Base-by-base conservation (phyloP, 2,329 filamentous ascomycete species). In the Neofusicoccum umdonicola region DNA sequence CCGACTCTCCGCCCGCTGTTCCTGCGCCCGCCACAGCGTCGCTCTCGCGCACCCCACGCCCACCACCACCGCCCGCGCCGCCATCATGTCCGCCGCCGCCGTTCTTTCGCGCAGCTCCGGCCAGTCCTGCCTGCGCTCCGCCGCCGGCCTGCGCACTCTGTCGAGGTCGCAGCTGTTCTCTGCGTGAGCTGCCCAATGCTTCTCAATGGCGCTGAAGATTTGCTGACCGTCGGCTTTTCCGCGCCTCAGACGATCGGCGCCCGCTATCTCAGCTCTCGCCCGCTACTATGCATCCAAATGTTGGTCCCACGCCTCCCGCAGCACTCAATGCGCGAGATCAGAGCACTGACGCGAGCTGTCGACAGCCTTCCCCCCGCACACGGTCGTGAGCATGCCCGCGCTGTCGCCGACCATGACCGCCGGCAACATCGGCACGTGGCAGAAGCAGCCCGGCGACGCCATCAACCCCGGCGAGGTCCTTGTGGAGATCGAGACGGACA, bases 401-500 rank as follows among this genome's bases (percentile, higher is more conserved):
- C 86, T 99, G 74, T 99, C 95, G 68, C 95, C 95, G 63, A 99
- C 95, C 72, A 99, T 99, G 95, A 93, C 91, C 69, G 85, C 91
- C 68, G 95, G 95, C 78, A 97, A 96, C 84, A 96, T 99, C 80
- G 96, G 95, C 73, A 84, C 88, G 69, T 99, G 95, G 95, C 92
- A 98, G 84, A 99, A 98, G 87, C 96, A 97, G 84, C 85, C 88
- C 70, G 95, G 95, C 76, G 95, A 99, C 80, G 76, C 84, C 68
- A 89, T 99, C 78, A 83, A 87, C 65, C 93, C 96, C 61, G 95
- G 95, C 78, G 95, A 99, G 78, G 95, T 99, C 52, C 83, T 99
- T 71, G 93, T 97, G 71, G 93, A 97, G 85, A 97, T 98, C 74
- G 95, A 99, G 87, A 99, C 95, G 73, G 95, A 99, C 82, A 99